Conservation (phyloP, 2,329 filamentous ascomycete genomes). For the Aspergillus ustus region DNA sequence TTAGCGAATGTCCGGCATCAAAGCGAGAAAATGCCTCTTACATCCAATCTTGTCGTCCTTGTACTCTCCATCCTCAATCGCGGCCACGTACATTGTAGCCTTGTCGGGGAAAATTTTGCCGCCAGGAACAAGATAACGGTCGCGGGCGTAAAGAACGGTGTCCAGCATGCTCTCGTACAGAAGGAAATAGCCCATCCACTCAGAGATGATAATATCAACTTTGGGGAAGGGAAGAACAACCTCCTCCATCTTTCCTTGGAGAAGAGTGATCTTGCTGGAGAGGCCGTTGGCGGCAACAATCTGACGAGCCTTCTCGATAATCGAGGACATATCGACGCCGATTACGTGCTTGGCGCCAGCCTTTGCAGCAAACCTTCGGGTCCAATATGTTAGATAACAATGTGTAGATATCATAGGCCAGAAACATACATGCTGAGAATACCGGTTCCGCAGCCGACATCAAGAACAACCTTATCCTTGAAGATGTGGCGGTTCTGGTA, state of each 20-base stretch:
- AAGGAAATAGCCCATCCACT: conserved; percentile 99
- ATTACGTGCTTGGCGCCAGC: conserved; percentile 98
- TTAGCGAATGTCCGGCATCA: conserved; percentile 31
- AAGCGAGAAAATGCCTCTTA: conserved; percentile 55
- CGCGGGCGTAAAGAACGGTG: conserved; percentile 94
- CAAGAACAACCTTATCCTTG: conserved; percentile 90
- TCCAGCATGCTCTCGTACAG: conserved; percentile 99
- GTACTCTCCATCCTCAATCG: conserved; percentile 98
- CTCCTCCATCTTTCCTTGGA: conserved; percentile 99
- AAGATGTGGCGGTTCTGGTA: conserved; percentile 95
- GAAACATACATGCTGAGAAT: conserved; percentile 90
- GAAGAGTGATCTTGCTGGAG: conserved; percentile 92
- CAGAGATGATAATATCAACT: conserved; percentile 99
- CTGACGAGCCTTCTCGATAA: conserved; percentile 97
- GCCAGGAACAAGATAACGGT: conserved; percentile 83
- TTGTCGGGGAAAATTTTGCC: conserved; percentile 98
- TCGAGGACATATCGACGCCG: conserved; percentile 99
- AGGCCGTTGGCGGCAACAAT: conserved; percentile 93
- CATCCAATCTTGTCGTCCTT: conserved; percentile 99
- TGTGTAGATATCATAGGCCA: not conserved
- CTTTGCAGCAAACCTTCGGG: conserved; percentile 85
- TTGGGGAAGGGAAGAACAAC: conserved; percentile 89
- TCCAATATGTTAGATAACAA: conserved; percentile 23
- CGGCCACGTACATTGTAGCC: conserved; percentile 94
- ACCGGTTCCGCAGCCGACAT: conserved; percentile 95